Evolutionary conservation across 345 rosid species (phyloP).

Genomic region (Salix purpurea): DNA sequence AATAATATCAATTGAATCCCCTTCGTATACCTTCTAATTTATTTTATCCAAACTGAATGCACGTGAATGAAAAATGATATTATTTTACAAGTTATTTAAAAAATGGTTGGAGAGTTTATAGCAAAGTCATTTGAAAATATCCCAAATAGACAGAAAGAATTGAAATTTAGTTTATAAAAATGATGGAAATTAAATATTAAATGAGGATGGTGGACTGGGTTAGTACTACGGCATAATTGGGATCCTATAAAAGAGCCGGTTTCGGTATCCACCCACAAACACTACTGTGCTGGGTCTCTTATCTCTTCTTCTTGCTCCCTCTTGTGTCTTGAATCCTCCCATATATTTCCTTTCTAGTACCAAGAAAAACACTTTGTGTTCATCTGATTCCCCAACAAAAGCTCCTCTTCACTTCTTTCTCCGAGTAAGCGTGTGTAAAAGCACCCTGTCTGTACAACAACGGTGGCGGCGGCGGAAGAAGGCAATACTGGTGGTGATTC

Average conservation of each 20-base stretch:
- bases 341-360: background rate
- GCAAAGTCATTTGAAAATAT: background rate
- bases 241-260: conserved; percentile 43
- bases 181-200: background rate
- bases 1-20: background rate
- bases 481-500: background rate
- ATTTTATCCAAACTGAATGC: background rate
- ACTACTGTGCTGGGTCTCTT: conserved; percentile 1
- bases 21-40: background rate
- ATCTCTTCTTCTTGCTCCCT: background rate
- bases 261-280: conserved; percentile 3
- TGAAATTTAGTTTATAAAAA: background rate
- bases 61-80: background rate
- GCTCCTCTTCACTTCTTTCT: background rate
- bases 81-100: background rate
- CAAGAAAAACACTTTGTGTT: background rate
- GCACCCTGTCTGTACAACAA: background rate
- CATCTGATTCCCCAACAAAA: background rate
- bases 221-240: conserved; percentile 18
- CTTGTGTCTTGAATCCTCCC: background rate
- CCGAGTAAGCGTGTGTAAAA: background rate
- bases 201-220: conserved; percentile 9
- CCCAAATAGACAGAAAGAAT: background rate
- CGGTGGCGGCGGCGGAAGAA: background rate
- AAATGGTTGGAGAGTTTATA: background rate